phyloP scores from a whole-genome alignment of 768 basidiomycete genomes.

The Podaxis sp. region DNA sequence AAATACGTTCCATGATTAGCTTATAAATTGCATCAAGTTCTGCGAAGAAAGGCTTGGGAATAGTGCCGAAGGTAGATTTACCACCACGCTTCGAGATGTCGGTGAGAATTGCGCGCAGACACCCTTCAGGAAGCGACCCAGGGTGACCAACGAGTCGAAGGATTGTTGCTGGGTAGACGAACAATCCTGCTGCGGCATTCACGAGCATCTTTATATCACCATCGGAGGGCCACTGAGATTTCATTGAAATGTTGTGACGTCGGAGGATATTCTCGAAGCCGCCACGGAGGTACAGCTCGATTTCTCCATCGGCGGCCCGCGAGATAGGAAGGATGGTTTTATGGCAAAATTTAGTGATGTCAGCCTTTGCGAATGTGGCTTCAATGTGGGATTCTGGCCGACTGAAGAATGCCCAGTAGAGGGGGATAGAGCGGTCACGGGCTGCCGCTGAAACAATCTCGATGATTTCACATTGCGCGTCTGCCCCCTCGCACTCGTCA shows the following conservation, averaged over 20 bases:
- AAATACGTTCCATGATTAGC: not conserved
- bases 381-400: slow-evolving; percentile 2
- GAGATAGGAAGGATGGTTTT: not conserved
- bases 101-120: not conserved
- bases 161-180: slow-evolving; percentile 28
- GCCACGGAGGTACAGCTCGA: slow-evolving; percentile 3
- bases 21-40: slow-evolving; percentile 19
- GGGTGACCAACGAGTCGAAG: slow-evolving; percentile 24
- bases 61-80: not conserved
- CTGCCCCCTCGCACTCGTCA: not conserved
- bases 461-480: not conserved
- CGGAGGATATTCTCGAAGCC: slow-evolving; percentile 2
- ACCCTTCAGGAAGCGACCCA: slow-evolving; percentile 4
- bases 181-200: slow-evolving; percentile 22
- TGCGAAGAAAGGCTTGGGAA: not conserved
- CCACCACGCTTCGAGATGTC: not conserved
- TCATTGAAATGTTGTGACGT: not conserved
- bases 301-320: not conserved
- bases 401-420: slow-evolving; percentile 5
- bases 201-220: slow-evolving; percentile 17
- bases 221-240: slow-evolving; percentile 15
- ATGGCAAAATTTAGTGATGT: not conserved
- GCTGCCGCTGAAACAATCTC: not conserved
- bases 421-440: not conserved
- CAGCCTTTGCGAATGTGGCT: not conserved